Evolutionary conservation across 2,329 filamentous ascomycete species (phyloP).

Genomic region (Venturia carpophila): DNA sequence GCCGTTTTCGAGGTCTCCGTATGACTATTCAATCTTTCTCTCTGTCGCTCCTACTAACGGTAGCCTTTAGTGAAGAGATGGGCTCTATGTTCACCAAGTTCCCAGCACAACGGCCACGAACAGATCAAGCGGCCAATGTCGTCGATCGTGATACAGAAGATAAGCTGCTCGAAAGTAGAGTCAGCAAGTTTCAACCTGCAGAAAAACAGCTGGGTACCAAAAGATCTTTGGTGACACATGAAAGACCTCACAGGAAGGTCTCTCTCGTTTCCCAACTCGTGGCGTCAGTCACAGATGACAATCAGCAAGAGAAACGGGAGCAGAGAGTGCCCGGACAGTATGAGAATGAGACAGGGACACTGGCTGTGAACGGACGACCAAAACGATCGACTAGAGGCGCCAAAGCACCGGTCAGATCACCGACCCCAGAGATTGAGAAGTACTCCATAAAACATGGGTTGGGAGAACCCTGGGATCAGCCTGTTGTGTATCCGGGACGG

Average conservation of each 20-base stretch:
- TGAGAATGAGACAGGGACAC: background rate
- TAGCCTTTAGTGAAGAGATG: background rate
- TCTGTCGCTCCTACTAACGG: background rate
- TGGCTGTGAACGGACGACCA: background rate
- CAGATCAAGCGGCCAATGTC: background rate
- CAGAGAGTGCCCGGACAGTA: background rate
- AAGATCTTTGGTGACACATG: background rate
- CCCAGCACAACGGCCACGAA: background rate
- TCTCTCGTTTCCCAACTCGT: background rate
- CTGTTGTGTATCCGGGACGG: slow-evolving; percentile 52
- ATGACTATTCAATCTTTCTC: background rate
- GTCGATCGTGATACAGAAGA: background rate
- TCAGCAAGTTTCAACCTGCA: background rate
- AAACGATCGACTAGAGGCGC: background rate
- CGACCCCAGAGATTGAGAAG: slow-evolving; percentile 8
- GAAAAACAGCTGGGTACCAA: background rate
- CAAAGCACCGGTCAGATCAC: slow-evolving; percentile 5
- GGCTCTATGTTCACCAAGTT: background rate
- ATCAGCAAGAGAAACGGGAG: background rate
- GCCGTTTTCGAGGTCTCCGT: background rate
- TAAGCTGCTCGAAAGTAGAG: background rate
- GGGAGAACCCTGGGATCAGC: slow-evolving; percentile 23
- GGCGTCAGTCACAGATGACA: background rate
- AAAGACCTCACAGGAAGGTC: background rate
- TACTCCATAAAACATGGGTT: slow-evolving; percentile 3